These are phyloP conservation scores for Sarocladium oryzae DNA, from an alignment of 2,329 filamentous ascomycete species.

Conservation along the genomic window DNA sequence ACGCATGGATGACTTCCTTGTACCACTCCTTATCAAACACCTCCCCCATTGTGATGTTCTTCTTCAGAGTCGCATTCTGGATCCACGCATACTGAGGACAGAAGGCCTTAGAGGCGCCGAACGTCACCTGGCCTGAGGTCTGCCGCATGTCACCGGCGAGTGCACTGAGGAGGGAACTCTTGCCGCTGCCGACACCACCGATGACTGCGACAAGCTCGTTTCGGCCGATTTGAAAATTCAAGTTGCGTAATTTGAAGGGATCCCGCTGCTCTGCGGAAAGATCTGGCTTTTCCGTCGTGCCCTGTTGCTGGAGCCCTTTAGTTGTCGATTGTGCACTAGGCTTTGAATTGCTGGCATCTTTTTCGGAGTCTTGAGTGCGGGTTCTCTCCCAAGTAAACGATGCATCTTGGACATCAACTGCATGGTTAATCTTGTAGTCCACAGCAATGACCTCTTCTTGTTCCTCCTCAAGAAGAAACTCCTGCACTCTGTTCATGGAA, in stretches of 20 bases:
- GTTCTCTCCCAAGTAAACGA: conserved; percentile 83
- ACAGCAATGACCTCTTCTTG: conserved; percentile 61
- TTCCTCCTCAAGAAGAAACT: conserved; percentile 84
- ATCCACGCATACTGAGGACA: conserved; percentile 98
- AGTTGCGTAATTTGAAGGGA: conserved; percentile 65
- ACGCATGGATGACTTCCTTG: conserved; percentile 70
- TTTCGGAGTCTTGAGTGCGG: conserved; percentile 46
- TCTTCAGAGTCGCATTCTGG: conserved; percentile 77
- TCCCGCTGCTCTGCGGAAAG: conserved; percentile 51
- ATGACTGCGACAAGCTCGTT: conserved; percentile 82
- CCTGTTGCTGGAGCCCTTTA: conserved; percentile 10
- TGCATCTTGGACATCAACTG: conserved; percentile 65
- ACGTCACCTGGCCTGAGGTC: conserved; percentile 64
- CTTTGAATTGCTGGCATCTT: conserved; percentile 38
- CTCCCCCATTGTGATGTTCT: conserved; percentile 91
- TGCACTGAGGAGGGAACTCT: conserved; percentile 81
- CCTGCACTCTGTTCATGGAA: conserved; percentile 77
- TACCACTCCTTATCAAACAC: conserved; percentile 73
- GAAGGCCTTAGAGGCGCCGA: conserved; percentile 78
- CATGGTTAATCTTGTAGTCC: conserved; percentile 53
- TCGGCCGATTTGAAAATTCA: conserved; percentile 62
- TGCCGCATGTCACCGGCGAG: conserved; percentile 91
- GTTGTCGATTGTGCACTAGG: conserved; percentile 26
- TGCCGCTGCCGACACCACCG: conserved; percentile 81
- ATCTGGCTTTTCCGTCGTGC: conserved; percentile 36